Base-by-base conservation (phyloP, 2,329 filamentous ascomycete species). In the Monosporascus cannonballus region DNA sequence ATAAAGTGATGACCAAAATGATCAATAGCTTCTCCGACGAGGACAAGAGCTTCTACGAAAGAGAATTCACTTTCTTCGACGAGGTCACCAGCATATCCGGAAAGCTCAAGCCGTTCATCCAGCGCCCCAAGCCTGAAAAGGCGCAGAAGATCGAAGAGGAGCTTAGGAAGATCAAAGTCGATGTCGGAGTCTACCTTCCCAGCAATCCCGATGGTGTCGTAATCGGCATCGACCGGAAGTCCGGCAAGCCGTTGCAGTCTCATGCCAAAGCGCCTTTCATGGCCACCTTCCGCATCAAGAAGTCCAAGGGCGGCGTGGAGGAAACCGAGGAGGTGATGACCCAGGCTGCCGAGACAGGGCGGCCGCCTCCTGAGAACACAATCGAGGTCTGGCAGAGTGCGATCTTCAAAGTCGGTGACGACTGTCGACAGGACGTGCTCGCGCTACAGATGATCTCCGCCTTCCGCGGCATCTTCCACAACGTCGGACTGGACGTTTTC, bases 91-190 rank as follows among this genome's bases (percentile, higher is more conserved):
- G 81, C 48, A 93, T 99, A 52, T 99, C 95, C 0, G 95, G 94
- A 52, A 99, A 96, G 66, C 79, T 99, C 47, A 92, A 94, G 64
- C 94, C 95, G 1, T 88, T 88, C 64, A 95, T 99, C 67, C 96
- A 96, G 71, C 83, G 82, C 54, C 86, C 87, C 41, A 99, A 99
- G 71, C 88, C 91, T 2, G 93, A 96, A 72, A 99, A 99, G 80
- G 97, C 96, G 70, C 89, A 94, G 67, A 99, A 97, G 75, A 99
- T 99, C 57, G 94, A 97, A 67, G 95, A 99, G 71, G 94, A 99
- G 68, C 77, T 99, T 44, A 89, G 94, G 59, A 96, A 96, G 71
- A 97, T 99, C 71, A 87, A 96, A 68, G 89, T 99, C 2, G 93
- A 97, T 62, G 89, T 97, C 42, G 94, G 94, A 17, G 95, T 99